These are phyloP conservation scores for Vanrija pseudolonga DNA, from an alignment of 1,284 basidiomycete genomes.

Conservation along the genomic window DNA sequence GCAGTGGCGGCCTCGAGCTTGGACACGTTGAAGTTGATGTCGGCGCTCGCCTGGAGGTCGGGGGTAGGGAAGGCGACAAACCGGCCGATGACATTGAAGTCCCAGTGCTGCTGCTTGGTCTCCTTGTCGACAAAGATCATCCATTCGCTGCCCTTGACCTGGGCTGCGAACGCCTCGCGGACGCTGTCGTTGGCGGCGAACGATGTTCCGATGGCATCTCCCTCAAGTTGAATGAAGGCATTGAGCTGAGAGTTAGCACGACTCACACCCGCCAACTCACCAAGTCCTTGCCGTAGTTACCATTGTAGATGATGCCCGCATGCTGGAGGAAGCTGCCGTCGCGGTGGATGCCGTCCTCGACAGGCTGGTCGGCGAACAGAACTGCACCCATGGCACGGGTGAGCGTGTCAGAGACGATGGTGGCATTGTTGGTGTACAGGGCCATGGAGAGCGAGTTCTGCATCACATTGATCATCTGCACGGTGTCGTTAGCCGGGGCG, in stretches of 20 bases:
- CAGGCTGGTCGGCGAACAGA: slow-evolving; percentile 14
- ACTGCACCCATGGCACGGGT: slow-evolving; percentile 16
- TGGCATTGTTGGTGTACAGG: slow-evolving; percentile 18
- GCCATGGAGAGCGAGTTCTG: slow-evolving; percentile 27
- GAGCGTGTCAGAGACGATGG: slow-evolving; percentile 21
- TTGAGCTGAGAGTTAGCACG: slow-evolving; percentile 9
- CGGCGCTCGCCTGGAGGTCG: slow-evolving; percentile 59
- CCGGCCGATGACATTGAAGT: slow-evolving; percentile 56
- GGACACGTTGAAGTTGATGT: slow-evolving; percentile 59
- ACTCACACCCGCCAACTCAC: slow-evolving; percentile 44
- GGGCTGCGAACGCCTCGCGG: slow-evolving; percentile 53
- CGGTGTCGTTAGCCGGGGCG: neutral
- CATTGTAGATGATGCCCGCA: slow-evolving; percentile 60
- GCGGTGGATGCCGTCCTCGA: slow-evolving; percentile 60
- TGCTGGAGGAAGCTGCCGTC: slow-evolving; percentile 66
- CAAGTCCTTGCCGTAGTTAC: slow-evolving; percentile 62
- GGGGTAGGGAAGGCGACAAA: slow-evolving; percentile 62
- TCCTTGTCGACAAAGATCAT: slow-evolving; percentile 62
- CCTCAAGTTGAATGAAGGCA: slow-evolving; percentile 33
- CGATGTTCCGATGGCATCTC: slow-evolving; percentile 55
- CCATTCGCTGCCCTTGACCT: slow-evolving; percentile 59
- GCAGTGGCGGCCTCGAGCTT: slow-evolving; percentile 47
- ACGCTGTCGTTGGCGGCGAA: slow-evolving; percentile 52
- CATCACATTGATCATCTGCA: slow-evolving; percentile 21
- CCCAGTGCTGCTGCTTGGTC: slow-evolving; percentile 52